Evolutionary conservation across 805 yeast species (phyloP).

Genomic region (Tetrapisispora taiwanensis): DNA sequence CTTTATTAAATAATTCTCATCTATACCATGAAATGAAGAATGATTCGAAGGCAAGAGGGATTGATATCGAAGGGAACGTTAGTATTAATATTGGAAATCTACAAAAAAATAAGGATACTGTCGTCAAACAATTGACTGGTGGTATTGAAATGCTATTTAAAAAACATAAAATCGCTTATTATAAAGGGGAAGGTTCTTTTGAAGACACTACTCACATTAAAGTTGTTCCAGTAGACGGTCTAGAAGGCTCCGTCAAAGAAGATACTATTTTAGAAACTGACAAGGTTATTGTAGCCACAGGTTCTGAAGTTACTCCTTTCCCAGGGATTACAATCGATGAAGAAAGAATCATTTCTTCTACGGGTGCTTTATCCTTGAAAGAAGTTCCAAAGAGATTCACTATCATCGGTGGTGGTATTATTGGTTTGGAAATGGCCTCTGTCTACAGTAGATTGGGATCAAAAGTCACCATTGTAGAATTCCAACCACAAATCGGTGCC

Average conservation of each 20-base stretch:
- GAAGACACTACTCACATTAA: constrained; percentile 66
- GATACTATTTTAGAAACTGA: constrained; percentile 65
- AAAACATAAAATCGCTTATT: constrained; percentile 88
- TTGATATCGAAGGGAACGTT: constrained; percentile 65
- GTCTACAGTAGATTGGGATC: constrained; percentile 93
- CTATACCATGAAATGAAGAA: constrained; percentile 79
- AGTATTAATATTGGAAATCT: constrained; percentile 64
- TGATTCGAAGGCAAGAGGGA: constrained; percentile 83
- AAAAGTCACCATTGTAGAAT: constrained; percentile 91
- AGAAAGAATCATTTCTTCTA: constrained; percentile 91
- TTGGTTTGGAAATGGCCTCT: constrained; percentile 98
- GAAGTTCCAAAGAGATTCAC: constrained; percentile 89
- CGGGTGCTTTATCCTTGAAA: constrained; percentile 77
- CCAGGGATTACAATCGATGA: constrained; percentile 96
- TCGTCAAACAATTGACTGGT: constrained; percentile 80
- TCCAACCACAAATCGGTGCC: constrained; percentile 86
- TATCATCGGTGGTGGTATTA: constrained; percentile 98
- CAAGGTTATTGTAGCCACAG: constrained; percentile 91
- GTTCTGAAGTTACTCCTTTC: constrained; percentile 97
- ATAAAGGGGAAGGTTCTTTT: constrained; percentile 88
- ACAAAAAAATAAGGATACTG: constrained; percentile 85
- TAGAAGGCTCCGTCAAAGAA: constrained; percentile 55
- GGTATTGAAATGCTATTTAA: constrained; percentile 94
- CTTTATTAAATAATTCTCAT: constrained; percentile 89
- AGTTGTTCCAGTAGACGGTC: constrained; percentile 81